These are phyloP conservation scores for Stellera chamaejasme DNA, from an alignment of 345 rosid species.

Conservation along the genomic window DNA sequence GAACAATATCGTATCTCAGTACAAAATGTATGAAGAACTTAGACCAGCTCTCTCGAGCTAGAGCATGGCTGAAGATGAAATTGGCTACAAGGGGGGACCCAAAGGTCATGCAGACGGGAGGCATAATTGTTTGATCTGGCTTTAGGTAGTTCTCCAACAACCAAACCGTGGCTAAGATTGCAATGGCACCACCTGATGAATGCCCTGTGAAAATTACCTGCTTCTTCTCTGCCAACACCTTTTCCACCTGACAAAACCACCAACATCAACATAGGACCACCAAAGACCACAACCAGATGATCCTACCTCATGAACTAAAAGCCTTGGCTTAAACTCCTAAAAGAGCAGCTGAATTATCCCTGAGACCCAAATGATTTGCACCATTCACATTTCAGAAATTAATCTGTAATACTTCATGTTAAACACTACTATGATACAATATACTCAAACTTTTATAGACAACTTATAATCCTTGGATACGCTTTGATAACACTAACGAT, in stretches of 20 bases:
- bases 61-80: slow-evolving; percentile 49
- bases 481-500: neutral
- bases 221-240: slow-evolving; percentile 23
- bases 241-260: slow-evolving; percentile 36
- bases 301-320: neutral
- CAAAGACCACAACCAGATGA: neutral
- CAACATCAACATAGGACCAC: neutral
- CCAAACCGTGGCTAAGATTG: slow-evolving; percentile 63
- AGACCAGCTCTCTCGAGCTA: slow-evolving; percentile 68
- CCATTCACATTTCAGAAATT: no score
- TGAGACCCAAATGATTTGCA: no score
- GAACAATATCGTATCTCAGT: slow-evolving; percentile 56
- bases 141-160: slow-evolving; percentile 31
- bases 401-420: no score
- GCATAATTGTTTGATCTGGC: neutral
- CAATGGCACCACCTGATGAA: slow-evolving; percentile 71
- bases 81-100: slow-evolving; percentile 81
- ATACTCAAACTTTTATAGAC: no score
- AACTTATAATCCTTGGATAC: no score
- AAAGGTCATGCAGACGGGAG: slow-evolving; percentile 60
- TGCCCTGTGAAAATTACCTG: slow-evolving; percentile 76
- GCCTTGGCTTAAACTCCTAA: neutral
- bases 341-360: neutral
- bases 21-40: slow-evolving; percentile 52
- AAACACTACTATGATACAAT: no score